Evolutionary conservation across 768 basidiomycete species (phyloP).

Genomic region (Exidia glandulosa): DNA sequence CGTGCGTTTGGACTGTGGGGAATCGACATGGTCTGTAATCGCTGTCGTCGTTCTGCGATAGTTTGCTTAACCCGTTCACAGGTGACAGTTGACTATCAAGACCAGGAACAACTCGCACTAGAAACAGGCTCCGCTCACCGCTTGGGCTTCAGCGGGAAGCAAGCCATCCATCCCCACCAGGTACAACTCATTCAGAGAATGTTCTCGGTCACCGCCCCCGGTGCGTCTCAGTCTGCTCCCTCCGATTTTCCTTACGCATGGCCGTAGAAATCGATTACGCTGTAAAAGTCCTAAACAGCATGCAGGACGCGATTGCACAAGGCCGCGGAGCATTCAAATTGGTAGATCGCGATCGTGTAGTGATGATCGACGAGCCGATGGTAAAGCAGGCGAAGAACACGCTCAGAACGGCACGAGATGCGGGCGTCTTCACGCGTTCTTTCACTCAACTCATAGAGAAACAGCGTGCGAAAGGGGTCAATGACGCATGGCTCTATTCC

Average conservation of each 20-base stretch:
- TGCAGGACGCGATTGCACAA: constrained; percentile 45
- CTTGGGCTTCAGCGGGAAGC: constrained; percentile 93
- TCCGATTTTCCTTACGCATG: neutral
- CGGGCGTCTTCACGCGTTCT: too few species aligned
- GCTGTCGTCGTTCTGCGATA: neutral
- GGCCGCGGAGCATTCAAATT: constrained; percentile 64
- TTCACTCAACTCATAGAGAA: too few species aligned
- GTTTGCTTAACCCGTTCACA: constrained; percentile 15
- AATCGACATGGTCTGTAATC: constrained; percentile 71
- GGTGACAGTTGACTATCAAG: constrained; percentile 86
- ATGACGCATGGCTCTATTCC: too few species aligned
- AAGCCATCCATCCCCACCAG: constrained; percentile 90
- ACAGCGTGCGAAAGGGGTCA: too few species aligned
- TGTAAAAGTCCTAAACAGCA: constrained; percentile 53
- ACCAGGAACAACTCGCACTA: constrained; percentile 48
- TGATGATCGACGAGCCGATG: constrained; percentile 92
- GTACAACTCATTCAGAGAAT: constrained; percentile 64
- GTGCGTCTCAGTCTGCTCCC: constrained; percentile 25
- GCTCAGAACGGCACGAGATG: constrained; percentile 41
- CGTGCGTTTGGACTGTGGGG: constrained; percentile 76
- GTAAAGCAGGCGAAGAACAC: constrained; percentile 62
- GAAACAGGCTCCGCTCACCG: constrained; percentile 73
- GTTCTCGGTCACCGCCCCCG: constrained; percentile 64
- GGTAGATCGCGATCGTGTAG: constrained; percentile 43
- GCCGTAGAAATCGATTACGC: constrained; percentile 64